Evolutionary conservation across 1,284 basidiomycete genomes (phyloP).

Genomic region (Moesziomyces globuligerus): DNA sequence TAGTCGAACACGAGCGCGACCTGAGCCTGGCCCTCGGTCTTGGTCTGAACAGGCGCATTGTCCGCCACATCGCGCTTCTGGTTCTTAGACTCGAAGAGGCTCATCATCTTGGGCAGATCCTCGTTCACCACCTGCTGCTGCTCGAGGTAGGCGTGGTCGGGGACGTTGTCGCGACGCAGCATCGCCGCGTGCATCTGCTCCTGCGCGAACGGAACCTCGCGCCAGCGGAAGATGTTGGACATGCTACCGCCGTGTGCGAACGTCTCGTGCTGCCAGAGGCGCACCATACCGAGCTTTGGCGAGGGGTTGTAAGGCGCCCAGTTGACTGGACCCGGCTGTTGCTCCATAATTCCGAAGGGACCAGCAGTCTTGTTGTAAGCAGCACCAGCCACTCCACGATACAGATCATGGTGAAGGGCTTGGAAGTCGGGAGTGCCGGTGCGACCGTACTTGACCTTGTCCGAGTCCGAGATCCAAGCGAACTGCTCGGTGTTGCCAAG

Average conservation of each 20-base stretch:
- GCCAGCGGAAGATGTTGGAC: conserved; percentile 51
- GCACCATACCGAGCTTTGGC: conserved; percentile 41
- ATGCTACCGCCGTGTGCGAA: conserved; percentile 46
- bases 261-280: conserved; percentile 52
- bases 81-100: conserved; percentile 10
- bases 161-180: conserved; percentile 48
- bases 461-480: conserved; percentile 31
- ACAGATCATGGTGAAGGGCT: conserved; percentile 40
- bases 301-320: conserved; percentile 41
- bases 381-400: conserved; percentile 43
- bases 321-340: conserved; percentile 47
- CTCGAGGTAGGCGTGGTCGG: conserved; percentile 41
- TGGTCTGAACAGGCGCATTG: conserved; percentile 17
- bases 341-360: conserved; percentile 49
- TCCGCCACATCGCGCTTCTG: conserved; percentile 15
- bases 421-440: conserved; percentile 47
- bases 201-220: conserved; percentile 48
- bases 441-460: conserved; percentile 43
- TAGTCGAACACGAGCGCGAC: conserved; percentile 48
- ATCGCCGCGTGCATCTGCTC: conserved; percentile 57
- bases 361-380: conserved; percentile 40
- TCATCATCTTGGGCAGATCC: conserved; percentile 32
- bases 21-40: conserved; percentile 30
- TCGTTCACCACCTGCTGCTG: conserved; percentile 46
- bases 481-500: conserved; percentile 46